Evolutionary conservation across 805 yeast species (phyloP).

Genomic region (Candida saitoana): DNA sequence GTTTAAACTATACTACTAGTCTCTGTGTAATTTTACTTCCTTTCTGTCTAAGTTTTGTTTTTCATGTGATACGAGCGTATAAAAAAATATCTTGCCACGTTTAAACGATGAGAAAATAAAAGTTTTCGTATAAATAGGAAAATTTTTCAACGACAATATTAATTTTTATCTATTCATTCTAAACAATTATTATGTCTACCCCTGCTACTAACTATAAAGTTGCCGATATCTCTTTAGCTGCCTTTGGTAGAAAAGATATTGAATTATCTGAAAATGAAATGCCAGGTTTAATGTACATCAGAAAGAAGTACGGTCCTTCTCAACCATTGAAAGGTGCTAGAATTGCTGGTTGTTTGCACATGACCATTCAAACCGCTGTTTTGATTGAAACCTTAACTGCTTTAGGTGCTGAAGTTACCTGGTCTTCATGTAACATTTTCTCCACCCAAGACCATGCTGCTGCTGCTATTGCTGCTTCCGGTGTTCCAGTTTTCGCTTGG

Average conservation of each 20-base stretch:
- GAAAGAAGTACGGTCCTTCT: constrained; percentile 82
- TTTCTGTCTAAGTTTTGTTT: too few species aligned
- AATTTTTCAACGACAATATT: constrained; percentile 7
- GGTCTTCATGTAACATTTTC: constrained; percentile 99
- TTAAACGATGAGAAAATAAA: constrained; percentile 1
- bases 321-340: constrained; percentile 98
- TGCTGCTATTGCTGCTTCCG: constrained; percentile 98
- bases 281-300: constrained; percentile 99
- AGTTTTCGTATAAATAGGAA: not conserved
- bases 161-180: not conserved
- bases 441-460: constrained; percentile 99
- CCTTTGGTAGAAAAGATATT: constrained; percentile 99
- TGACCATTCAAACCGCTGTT: constrained; percentile 99
- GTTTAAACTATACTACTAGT: too few species aligned
- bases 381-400: constrained; percentile 95
- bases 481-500: constrained; percentile 99
- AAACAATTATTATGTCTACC: constrained; percentile 30
- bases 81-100: too few species aligned
- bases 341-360: constrained; percentile 98
- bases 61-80: too few species aligned
- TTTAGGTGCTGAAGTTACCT: constrained; percentile 98
- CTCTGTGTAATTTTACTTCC: too few species aligned
- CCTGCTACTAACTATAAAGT: constrained; percentile 76
- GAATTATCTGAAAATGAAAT: constrained; percentile 98
- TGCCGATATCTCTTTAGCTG: constrained; percentile 97